Percentiles rank a stretch among this genome's conserved stretches.
Conservation (phyloP, 2,329 filamentous ascomycete species). For the Botryotinia globosa region DNA sequence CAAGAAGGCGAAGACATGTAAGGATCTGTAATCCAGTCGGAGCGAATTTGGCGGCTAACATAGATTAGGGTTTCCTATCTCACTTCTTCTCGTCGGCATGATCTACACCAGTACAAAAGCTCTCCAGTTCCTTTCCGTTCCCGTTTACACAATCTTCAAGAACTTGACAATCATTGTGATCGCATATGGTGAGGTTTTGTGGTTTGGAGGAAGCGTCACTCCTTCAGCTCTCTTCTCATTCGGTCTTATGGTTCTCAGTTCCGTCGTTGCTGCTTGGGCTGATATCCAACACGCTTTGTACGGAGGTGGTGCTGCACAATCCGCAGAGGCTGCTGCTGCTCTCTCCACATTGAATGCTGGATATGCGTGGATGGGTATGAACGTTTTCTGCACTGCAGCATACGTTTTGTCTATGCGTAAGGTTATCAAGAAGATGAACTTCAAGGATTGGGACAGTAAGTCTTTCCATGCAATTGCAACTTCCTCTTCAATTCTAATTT, state of each 20-base stretch:
- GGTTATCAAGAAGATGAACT: slow-evolving; percentile 98
- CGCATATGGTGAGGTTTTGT: slow-evolving; percentile 95
- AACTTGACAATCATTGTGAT: slow-evolving; percentile 99
- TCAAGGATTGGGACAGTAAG: slow-evolving; percentile 99
- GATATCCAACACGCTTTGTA: slow-evolving; percentile 85
- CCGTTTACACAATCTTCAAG: slow-evolving; percentile 99
- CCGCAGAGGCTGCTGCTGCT: slow-evolving; percentile 62
- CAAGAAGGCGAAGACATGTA: slow-evolving; percentile 91
- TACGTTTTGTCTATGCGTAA: slow-evolving; percentile 95
- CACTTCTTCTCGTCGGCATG: slow-evolving; percentile 94
- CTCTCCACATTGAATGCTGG: slow-evolving; percentile 90
- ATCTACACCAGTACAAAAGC: slow-evolving; percentile 98
- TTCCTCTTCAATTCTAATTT: slow-evolving; percentile 36
- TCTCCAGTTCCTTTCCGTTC: slow-evolving; percentile 92
- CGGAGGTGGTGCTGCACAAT: slow-evolving; percentile 38
- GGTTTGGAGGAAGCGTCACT: slow-evolving; percentile 93
- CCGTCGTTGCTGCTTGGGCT: slow-evolving; percentile 92
- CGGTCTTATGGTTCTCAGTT: slow-evolving; percentile 93
- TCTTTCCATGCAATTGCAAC: slow-evolving; percentile 34
- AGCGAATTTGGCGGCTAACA: background rate
- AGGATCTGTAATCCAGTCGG: slow-evolving; percentile 34
- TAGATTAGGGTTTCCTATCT: slow-evolving; percentile 84
- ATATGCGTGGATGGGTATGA: slow-evolving; percentile 97
- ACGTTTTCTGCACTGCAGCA: slow-evolving; percentile 89
- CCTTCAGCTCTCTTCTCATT: slow-evolving; percentile 88